phyloP scores from a whole-genome alignment of 345 rosid genomes.

The Mangifera indica region DNA sequence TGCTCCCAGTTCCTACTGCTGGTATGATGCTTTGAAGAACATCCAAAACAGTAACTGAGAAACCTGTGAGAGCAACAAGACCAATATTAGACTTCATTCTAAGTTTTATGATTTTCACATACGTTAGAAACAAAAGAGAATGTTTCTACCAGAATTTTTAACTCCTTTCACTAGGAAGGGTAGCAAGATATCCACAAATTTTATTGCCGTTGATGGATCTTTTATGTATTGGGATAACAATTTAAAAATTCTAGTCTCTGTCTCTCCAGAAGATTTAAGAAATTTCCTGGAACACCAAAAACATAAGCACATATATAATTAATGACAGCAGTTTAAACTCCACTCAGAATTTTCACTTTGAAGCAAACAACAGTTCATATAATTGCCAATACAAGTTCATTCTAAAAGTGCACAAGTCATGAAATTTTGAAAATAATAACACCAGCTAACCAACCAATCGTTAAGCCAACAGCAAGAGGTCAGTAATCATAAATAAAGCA shows the following conservation, averaged over 20 bases:
- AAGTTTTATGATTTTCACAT: too few species aligned
- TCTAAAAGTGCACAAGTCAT: background rate
- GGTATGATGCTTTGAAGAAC: slow-evolving; percentile 59
- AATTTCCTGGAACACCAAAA: slow-evolving; percentile 54
- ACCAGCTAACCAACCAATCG: background rate
- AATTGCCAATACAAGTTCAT: background rate
- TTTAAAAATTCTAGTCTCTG: slow-evolving; percentile 60
- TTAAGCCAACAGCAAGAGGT: background rate
- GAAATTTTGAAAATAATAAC: background rate
- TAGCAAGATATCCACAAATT: slow-evolving; percentile 70
- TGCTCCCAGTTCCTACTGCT: slow-evolving; percentile 42
- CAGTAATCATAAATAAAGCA: background rate
- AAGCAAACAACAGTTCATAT: background rate
- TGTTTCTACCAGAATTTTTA: slow-evolving; percentile 57
- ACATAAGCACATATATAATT: background rate
- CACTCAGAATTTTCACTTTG: background rate
- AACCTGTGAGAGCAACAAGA: slow-evolving; percentile 43
- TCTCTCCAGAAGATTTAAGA: slow-evolving; percentile 60
- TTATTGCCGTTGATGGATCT: slow-evolving; percentile 46
- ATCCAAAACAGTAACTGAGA: slow-evolving; percentile 51
- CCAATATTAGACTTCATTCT: background rate
- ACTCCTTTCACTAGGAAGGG: slow-evolving; percentile 52
- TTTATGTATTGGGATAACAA: slow-evolving; percentile 57
- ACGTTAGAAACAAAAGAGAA: background rate
- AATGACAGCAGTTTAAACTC: slow-evolving; percentile 5